Evolutionary conservation across 108 stramenopile species (phyloP), one percentile per base, ranked within the genome.

Genomic region (Skeletonema costatum): DNA sequence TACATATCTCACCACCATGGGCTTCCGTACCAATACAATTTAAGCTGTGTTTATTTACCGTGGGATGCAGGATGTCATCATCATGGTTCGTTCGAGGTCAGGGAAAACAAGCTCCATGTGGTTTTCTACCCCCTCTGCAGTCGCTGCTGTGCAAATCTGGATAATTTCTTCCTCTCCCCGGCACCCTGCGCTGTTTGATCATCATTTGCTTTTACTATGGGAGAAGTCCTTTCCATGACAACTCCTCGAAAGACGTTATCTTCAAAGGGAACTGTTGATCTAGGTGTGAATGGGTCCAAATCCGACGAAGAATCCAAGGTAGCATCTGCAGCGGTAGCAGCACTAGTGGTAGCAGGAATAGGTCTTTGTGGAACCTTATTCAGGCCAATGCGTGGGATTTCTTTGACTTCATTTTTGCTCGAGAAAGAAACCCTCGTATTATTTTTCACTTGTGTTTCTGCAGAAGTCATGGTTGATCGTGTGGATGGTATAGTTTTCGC

Each of bases 61-160:
- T 25, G 25, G 25, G 25, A 25, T 25, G 25, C 25, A 25, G 25
- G 25, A 25, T 25, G 25, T 25, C 25, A 25, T 25, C 25, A 25
- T 25, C 25, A 25, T 25, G 25, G 25, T 25, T 25, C 25, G 25
- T 25, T 25, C 25, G 0, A 25, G 25, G 25, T 25, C 25, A 25
- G 25, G 25, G 25, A 25, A 25, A 25, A 25, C 25, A 25, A 25
- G 25, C 25, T 25, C 25, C 25, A 25, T 25, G 25, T 25, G 25
- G 25, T 25, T 63, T 46, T 41, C 11, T 70, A 60, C 60, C 32
- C 68, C 60, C 58, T 48, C 51, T 83, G 59, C 29, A 66, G 63
- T 32, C 82, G 58, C 60, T 77, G 76, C 68, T 70, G 71, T 32
- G 82, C 76, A 77, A 83, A 83, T 0, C 82, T 72, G 41, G 82